Conservation (phyloP, 176 grass and related monocot genomes). For the Aegilops longissima region DNA sequence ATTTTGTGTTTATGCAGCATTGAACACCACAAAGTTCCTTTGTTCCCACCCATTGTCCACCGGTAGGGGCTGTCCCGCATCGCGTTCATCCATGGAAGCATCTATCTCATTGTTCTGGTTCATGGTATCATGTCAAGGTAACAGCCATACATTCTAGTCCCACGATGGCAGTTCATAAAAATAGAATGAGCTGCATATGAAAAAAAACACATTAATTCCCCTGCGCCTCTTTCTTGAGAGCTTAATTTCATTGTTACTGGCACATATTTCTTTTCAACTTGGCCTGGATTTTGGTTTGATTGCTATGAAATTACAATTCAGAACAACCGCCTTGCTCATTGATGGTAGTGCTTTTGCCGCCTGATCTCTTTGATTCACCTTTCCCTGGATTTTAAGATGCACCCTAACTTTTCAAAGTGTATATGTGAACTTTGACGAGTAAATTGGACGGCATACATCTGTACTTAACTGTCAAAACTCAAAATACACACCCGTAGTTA, state of each 20-base stretch:
- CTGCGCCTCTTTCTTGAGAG: not conserved
- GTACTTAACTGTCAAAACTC: not conserved
- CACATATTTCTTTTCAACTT: not conserved
- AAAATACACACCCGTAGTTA: not conserved
- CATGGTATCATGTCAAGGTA: conserved; percentile 91
- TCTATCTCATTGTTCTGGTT: conserved; percentile 71
- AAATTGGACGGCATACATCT: not conserved
- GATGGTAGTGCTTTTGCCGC: not conserved
- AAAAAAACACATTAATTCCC: too few species aligned
- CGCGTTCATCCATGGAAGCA: conserved; percentile 19
- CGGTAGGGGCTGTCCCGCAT: not conserved
- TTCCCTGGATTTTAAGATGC: not conserved
- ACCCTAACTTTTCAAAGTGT: not conserved
- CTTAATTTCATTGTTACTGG: not conserved
- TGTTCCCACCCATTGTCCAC: not conserved
- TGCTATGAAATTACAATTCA: not conserved
- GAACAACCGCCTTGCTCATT: not conserved
- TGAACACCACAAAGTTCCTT: not conserved
- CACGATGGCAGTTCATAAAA: not conserved
- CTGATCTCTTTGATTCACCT: not conserved
- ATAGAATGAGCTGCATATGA: not conserved
- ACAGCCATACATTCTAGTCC: too few species aligned
- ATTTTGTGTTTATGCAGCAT: conserved; percentile 15
- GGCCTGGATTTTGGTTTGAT: not conserved
- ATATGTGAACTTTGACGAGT: not conserved